These are phyloP conservation scores for Colletotrichum tanaceti DNA, from an alignment of 2,329 filamentous ascomycete genomes.

Conservation along the genomic window DNA sequence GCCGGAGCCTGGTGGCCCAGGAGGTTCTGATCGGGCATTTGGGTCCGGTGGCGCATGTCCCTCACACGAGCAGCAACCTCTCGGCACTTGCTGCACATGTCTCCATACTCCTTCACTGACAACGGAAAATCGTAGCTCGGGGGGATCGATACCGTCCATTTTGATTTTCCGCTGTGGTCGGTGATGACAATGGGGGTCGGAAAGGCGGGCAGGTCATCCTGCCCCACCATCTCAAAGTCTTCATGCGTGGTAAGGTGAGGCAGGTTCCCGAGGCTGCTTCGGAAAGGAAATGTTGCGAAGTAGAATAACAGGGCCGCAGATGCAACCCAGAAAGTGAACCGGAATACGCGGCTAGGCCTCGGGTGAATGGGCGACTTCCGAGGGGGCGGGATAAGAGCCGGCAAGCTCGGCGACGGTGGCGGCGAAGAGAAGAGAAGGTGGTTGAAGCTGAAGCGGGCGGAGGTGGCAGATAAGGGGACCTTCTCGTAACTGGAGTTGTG, in stretches of 20 bases:
- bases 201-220: slow-evolving; percentile 74
- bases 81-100: slow-evolving; percentile 75
- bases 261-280: slow-evolving; percentile 51
- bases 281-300: slow-evolving; percentile 52
- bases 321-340: slow-evolving; percentile 65
- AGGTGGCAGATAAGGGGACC: slow-evolving; percentile 68
- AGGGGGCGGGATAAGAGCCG: slow-evolving; percentile 73
- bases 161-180: slow-evolving; percentile 71
- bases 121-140: slow-evolving; percentile 74
- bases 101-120: slow-evolving; percentile 71
- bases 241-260: slow-evolving; percentile 52
- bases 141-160: slow-evolving; percentile 87
- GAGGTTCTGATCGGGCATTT: slow-evolving; percentile 56
- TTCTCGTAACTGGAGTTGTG: slow-evolving; percentile 58
- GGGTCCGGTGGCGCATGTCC: slow-evolving; percentile 58
- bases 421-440: slow-evolving; percentile 75
- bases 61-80: slow-evolving; percentile 71
- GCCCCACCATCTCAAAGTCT: slow-evolving; percentile 75
- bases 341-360: slow-evolving; percentile 68
- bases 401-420: slow-evolving; percentile 77
- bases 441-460: slow-evolving; percentile 73
- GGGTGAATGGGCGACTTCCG: slow-evolving; percentile 70
- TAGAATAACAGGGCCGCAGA: slow-evolving; percentile 65
- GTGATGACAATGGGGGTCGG: slow-evolving; percentile 78
- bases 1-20: slow-evolving; percentile 67